Evolutionary conservation across 2,329 filamentous ascomycete species (phyloP), one percentile per base, ranked within the genome.

Genomic region (Didymella sp.): DNA sequence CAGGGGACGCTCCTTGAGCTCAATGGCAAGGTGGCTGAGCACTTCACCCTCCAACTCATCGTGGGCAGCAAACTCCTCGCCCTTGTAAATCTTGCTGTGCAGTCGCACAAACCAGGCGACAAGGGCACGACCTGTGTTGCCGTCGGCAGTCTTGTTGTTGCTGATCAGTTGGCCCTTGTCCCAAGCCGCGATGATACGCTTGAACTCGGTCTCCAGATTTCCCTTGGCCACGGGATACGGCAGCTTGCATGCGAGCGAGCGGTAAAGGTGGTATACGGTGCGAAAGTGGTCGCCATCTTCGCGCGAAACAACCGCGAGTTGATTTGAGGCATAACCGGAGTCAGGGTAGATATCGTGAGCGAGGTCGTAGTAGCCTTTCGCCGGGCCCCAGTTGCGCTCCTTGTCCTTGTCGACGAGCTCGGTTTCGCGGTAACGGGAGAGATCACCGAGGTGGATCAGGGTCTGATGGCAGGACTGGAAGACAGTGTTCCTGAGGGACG

Each of bases 181-280:
- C 84, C 84, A 86, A 30, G 82, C 80, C 40, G 77, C 75, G 59
- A 82, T 79, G 35, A 88, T 82, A 67, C 88, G 89, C 68, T 84
- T 85, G 72, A 96, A 93, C 72, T 95, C 91, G 51, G 88, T 82
- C 68, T 91, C 88, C 45, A 99, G 81, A 69, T 98, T 98, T 17
- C 81, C 79, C 55, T 84, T 82, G 3, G 92, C 92, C 42, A 88
- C 84, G 0, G 89, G 88, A 70, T 95, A 88, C 4, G 92, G 91
- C 37, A 88, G 82, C 49, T 87, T 82, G 28, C 91, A 88, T 8
- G 88, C 87, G 64, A 95, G 83, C 15, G 93, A 89, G 61, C 93
- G 88, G 72, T 96, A 95, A 37, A 98, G 86, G 74, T 96, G 88
- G 76, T 97, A 98, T 27, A 96, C 89, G 9, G 92, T 88, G 59